These are phyloP conservation scores for Fagopyrum homotropicum DNA, from an alignment of 148 eudicot genomes.

Conservation along the genomic window DNA sequence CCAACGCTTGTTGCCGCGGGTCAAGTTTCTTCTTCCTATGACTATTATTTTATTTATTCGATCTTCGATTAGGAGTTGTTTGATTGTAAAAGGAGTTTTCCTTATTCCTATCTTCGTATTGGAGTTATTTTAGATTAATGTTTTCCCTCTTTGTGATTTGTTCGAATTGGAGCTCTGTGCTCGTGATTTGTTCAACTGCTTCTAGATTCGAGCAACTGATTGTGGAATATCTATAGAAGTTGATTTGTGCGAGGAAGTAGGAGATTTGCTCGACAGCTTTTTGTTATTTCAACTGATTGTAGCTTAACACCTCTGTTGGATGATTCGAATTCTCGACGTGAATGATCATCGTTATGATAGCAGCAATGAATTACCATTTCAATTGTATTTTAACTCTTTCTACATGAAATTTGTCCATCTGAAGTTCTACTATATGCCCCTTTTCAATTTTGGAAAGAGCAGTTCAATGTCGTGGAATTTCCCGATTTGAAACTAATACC, in stretches of 20 bases:
- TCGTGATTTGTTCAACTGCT: not conserved
- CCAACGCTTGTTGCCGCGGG: slow-evolving; percentile 79
- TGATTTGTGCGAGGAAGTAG: not conserved
- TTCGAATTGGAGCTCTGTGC: not conserved
- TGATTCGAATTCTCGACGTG: not conserved
- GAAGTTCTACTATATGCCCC: not conserved
- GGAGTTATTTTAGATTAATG: not conserved
- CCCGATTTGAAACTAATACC: slow-evolving; percentile 14
- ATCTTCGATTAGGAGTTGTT: not conserved
- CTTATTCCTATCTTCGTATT: not conserved
- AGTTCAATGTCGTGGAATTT: not conserved
- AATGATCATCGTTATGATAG: not conserved
- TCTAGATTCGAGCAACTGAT: not conserved
- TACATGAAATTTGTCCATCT: not conserved
- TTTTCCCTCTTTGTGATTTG: not conserved
- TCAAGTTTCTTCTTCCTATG: slow-evolving; percentile 9
- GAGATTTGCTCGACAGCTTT: not conserved
- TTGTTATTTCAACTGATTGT: not conserved
- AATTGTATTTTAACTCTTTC: not conserved
- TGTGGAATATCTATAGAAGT: not conserved
- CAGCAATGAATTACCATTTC: not conserved
- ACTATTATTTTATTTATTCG: no score
- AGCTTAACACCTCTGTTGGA: not conserved
- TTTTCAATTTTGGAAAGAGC: not conserved
- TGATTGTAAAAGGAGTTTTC: not conserved